A percentile compares a stretch with the other conserved stretches of the same genome.
Evolutionary conservation across 257 asterid species (phyloP).

Genomic region (Fraxinus cuspidata): DNA sequence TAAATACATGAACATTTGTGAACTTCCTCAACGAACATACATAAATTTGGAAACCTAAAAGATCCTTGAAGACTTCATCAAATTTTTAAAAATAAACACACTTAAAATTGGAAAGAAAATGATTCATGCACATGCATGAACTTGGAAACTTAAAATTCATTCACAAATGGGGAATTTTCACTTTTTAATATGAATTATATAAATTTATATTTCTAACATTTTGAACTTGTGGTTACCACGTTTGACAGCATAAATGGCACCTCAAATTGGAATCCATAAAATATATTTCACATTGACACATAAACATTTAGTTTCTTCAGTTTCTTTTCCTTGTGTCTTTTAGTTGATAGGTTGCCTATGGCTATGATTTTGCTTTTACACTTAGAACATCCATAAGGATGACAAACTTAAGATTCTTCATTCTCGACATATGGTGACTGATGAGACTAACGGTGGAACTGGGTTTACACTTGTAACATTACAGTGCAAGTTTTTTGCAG

Average conservation of each 20-base stretch:
- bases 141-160: too few relatives aligned
- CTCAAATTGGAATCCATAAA: neutral
- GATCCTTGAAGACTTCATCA: too few relatives aligned
- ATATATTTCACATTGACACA: neutral
- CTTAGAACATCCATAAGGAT: constrained; percentile 1
- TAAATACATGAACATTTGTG: too few relatives aligned
- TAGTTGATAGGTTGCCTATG: neutral
- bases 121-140: neutral
- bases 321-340: neutral
- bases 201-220: neutral
- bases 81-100: too few relatives aligned
- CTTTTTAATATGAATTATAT: too few relatives aligned
- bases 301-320: neutral
- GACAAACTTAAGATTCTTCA: neutral
- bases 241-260: neutral
- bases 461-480: neutral
- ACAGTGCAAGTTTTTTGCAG: neutral
- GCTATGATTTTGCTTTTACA: neutral
- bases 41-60: too few relatives aligned
- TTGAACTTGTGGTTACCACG: neutral
- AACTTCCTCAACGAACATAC: too few relatives aligned
- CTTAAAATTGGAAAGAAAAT: neutral
- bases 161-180: too few relatives aligned
- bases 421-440: neutral
- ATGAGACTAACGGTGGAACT: neutral